Base-by-base conservation (phyloP, 1,284 basidiomycete species). In the Pholiota adiposa region DNA sequence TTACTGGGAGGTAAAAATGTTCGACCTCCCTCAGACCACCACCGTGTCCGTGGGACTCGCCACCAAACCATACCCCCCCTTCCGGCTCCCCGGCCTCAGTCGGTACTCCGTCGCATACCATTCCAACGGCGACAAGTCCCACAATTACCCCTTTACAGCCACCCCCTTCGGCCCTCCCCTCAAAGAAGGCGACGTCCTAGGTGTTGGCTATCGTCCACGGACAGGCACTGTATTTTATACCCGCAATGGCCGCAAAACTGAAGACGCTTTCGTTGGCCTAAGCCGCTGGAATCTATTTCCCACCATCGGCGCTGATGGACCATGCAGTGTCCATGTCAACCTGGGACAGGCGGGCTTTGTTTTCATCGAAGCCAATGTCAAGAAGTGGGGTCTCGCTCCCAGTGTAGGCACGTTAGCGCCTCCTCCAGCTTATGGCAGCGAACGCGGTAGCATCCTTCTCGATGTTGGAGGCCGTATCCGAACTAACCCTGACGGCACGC, bases 1-100 rank as follows among this genome's bases (percentile, higher is more conserved):
- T 74, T 98, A 98, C 73, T 98, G 93, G 92, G 96, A 98, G 73
- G 92, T 95, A 63, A 98, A 98, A 79, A 92, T 97, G 89, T 98
- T 95, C 72, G 96, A 98, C 75, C 90, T 97, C 61, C 93, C 94
- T 5, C 80, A 85, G 61, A 80, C 83, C 1, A 97, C 94, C 8
- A 93, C 85, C 50, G 89, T 97, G 25, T 88, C 93, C 18, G 86
- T 98, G 55, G 96, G 96, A 38, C 77, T 98, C 34, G 94, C 96
- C 14, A 98, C 96, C 1, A 98, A 97, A 75, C 96, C 96, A 7
- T 98, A 94, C 73, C 96, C 96, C 6, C 85, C 88, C 4, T 98
- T 98, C 82, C 85, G 96, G 53, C 81, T 98, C 52, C 96, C 96
- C 9, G 97, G 97, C 43, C 83, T 89, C 71, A 92, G 85, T 76